Evolutionary conservation across 192 early-diverging fungal genomes (phyloP), one percentile per base, ranked within the genome.

Genomic region (Gorgonomyces haynaldii): DNA sequence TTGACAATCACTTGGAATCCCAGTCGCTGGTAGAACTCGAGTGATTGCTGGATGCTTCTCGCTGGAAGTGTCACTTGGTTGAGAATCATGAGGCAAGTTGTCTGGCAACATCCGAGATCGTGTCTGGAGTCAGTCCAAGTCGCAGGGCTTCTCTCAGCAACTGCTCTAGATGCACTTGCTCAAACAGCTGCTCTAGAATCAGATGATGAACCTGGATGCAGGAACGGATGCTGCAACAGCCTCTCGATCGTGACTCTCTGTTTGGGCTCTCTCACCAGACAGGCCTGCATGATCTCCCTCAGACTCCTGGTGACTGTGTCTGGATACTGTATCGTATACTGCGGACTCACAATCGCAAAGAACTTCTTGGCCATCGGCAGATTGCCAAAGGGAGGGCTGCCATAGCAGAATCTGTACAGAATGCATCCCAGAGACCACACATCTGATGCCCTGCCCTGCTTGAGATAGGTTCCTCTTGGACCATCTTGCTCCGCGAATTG

Each of bases 401-500:
- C 84, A 50, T 92, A 94, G 4, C 88, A 74, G 69, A 96, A 81
- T 46, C 89, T 83, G 60, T 94, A 96, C 15, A 94, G 54, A 25
- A 96, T 96, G 42, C 89, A 91, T 10, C 90, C 90, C 6, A 93
- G 61, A 0, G 88, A 88, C 92, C 92, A 73, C 1, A 96, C 81
- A 54, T 96, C 92, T 41, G 78, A 81, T 0, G 90, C 59, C 0
- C 82, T 65, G 3, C 88, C 88, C 12, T 89, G 64, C 70, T 72
- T 66, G 2, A 56, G 44, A 30, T 58, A 57, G 22, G 44, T 42
- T 40, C 43, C 41, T 25, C 58, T 52, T 4, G 37, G 19, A 19
- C 51, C 52, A 8, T 30, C 23, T 23, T 45, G 43, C n/a, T 67
- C 61, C 9, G 45, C 57, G 40, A 45, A 60, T 1, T 65, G 50